Base-by-base conservation (phyloP, 169 alveolate genomes). In the Cryptosporidium felis region DNA sequence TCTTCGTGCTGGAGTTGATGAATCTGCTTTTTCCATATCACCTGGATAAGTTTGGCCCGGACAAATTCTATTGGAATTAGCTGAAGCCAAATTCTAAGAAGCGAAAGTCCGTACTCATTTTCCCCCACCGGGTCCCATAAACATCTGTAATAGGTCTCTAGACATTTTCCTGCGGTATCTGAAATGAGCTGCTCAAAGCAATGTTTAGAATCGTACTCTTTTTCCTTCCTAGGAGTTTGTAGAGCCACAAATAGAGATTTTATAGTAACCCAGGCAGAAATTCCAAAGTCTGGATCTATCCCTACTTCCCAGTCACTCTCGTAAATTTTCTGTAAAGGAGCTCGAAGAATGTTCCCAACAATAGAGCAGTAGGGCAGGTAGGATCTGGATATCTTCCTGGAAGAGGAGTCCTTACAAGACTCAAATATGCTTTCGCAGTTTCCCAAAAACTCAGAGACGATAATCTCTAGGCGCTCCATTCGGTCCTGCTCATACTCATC, bases 111-210 rank as follows among this genome's bases (percentile, higher is more conserved):
- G 26, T 49, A 49, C 18, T 74, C 66, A 40, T 28, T 53, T 38
- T 49, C 65, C 14, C n/a, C 41, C 5, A 74, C n/a, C 1, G 85
- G 85, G 21, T 74, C 85, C 85, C 85, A 74, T 0, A 26, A 65
- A 65, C 62, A 74, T 18, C 21, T 14, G 41, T 36, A 74, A 38
- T 74, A 74, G 3, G 16, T 16, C 23, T 74, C 67, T 44, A 74
- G 21, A 32, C 36, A 32, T 23, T 53, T 49, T 0, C 66, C 85
- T 34, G 56, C 32, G 3, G 58, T 53, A 0, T 51, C 46, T 10
- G 32, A 6, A 3, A 53, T 16, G 6, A 74, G 47, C n/a, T 38
- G 56, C 16, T 74, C 67, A 53, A 38, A 74, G 14, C 60, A 65
- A 8, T 14, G 44, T 18, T 34, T 46, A n/a, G 81, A 65, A 47